Conservation (phyloP, 2,329 filamentous ascomycete species). For the Dothideomycetes sp. region DNA sequence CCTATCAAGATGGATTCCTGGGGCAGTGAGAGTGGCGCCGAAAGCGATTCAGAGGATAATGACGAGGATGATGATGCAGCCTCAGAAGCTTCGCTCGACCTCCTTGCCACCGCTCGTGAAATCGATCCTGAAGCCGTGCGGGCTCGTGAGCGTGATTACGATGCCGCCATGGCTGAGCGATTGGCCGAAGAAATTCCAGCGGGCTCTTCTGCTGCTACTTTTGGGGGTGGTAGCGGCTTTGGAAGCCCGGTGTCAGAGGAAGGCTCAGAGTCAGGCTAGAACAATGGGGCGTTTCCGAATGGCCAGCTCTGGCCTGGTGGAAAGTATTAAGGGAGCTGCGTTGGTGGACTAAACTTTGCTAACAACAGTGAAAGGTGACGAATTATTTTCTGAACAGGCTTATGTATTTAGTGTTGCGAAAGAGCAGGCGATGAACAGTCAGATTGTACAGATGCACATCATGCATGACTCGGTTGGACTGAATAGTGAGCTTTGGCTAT, state of each 20-base stretch:
- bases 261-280: no score
- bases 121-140: slow-evolving; percentile 30
- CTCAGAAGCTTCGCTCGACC: slow-evolving; percentile 29
- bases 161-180: slow-evolving; percentile 34
- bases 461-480: no score
- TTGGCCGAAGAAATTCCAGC: slow-evolving; percentile 38
- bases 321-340: no score
- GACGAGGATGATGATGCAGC: slow-evolving; percentile 21
- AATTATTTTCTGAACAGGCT: no score
- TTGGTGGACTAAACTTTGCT: no score
- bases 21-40: slow-evolving; percentile 13
- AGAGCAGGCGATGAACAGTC: no score
- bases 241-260: slow-evolving; percentile 24
- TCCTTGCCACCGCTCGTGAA: slow-evolving; percentile 33
- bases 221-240: slow-evolving; percentile 37
- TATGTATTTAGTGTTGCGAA: no score
- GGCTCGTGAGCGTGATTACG: slow-evolving; percentile 34
- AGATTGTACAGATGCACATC: no score
- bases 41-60: slow-evolving; percentile 14
- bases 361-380: no score
- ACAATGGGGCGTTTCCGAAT: no score
- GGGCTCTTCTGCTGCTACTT: slow-evolving; percentile 37
- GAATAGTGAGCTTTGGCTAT: no score
- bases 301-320: no score
- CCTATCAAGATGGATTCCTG: slow-evolving; percentile 18